A percentile compares a stretch with the other conserved stretches of the same genome.
phyloP scores from a whole-genome alignment of 164 flowering plant species.

The Tetrastigma voinierianum region DNA sequence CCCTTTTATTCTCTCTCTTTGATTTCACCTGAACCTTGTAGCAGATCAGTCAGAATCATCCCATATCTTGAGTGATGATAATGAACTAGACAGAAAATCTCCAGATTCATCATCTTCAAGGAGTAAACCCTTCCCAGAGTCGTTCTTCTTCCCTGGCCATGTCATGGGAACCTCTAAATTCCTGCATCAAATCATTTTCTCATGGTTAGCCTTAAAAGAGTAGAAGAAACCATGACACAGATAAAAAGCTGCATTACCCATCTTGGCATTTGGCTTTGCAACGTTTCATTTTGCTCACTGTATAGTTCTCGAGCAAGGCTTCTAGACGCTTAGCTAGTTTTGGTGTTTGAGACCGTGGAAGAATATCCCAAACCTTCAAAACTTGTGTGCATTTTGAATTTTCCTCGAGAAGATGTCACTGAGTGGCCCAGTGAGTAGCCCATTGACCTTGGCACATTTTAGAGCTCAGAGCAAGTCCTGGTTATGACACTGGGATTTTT shows the following conservation, averaged over 20 bases:
- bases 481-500: background rate
- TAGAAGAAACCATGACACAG: background rate
- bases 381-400: conserved; percentile 8
- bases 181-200: no score
- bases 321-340: conserved; percentile 11
- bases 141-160: no score
- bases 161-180: no score
- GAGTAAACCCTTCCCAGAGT: no score
- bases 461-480: conserved; percentile 7
- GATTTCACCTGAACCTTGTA: no score
- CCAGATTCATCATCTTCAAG: no score
- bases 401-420: conserved; percentile 13
- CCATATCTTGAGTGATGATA: no score
- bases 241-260: conserved; percentile 2
- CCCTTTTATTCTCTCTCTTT: no score
- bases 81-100: no score
- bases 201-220: background rate
- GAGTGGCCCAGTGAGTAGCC: conserved; percentile 6
- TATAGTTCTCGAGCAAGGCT: background rate
- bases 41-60: no score
- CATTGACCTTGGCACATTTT: conserved; percentile 12
- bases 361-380: conserved; percentile 22
- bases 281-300: conserved; percentile 6
- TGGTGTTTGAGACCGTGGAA: conserved; percentile 8
- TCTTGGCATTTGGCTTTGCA: conserved; percentile 9